Evolutionary conservation across 2,329 filamentous ascomycete species (phyloP), one percentile per base, ranked within the genome.

Genomic region (Cordyceps pruinosa): DNA sequence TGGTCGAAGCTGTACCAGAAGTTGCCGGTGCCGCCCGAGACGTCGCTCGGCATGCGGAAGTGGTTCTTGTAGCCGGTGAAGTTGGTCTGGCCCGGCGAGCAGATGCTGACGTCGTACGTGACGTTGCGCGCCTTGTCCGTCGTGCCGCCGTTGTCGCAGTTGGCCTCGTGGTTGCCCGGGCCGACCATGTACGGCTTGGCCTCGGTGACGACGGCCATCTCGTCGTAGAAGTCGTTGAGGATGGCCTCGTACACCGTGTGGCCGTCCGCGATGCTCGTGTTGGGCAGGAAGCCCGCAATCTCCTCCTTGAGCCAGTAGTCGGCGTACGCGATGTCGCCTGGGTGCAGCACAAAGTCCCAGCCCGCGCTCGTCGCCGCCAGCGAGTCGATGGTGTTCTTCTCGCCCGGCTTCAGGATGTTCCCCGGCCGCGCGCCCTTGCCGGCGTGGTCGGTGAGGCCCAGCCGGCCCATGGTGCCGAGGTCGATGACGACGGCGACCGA

Each of bases 21-120:
- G 51, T 61, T 64, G 12, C 62, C 64, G 2, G 59, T 63, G 15
- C 49, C 57, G 37, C 46, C 46, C 19, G 54, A 57, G 21, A 48
- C 30, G 13, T 34, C 45, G 34, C 35, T 50, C 26, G 54, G 54
- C 54, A 57, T 57, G 37, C 46, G 35, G 37, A 57, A 57, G 19
- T 37, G 54, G 35, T 32, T 42, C 58, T 54, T 58, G 45, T 57
- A 57, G 30, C 30, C 54, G 19, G 54, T 57, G 28, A 57, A 57
- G 46, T 57, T 57, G n/a, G 23, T 50, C 54, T 57, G 54, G n/a
- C 54, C 54, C 2, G 54, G 35, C n/a, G 39, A 34, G 45, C 54
- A 57, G 25, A 57, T 57, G 48, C 48, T 51, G 17, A 30, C 23
- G 35, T 51, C 35, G 23, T 51, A 41, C 25, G 48, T 51, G 15